Conservation (phyloP, 2,329 filamentous ascomycete species). For the Calonectria pteridis region DNA sequence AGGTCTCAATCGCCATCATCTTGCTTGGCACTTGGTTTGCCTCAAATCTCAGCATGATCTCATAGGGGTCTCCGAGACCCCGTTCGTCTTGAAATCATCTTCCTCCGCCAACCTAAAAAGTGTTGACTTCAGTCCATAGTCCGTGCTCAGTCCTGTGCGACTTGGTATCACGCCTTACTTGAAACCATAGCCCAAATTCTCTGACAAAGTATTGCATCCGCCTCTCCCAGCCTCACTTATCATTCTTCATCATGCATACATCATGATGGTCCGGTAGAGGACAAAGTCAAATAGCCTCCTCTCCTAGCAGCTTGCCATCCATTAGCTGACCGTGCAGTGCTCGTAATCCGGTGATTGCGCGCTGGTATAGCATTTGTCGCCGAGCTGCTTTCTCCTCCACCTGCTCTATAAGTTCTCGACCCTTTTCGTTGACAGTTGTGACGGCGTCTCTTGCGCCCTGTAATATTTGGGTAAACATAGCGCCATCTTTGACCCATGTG, state of each 20-base stretch:
- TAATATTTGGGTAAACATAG: slow-evolving; percentile 32
- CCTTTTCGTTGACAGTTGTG: slow-evolving; percentile 6
- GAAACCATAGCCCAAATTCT: slow-evolving; percentile 14
- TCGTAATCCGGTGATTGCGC: slow-evolving; percentile 37
- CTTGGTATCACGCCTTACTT: slow-evolving; percentile 9
- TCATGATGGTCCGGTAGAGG: too few species aligned
- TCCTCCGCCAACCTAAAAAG: not conserved
- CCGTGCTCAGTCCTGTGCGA: slow-evolving; percentile 1
- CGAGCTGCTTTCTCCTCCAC: slow-evolving; percentile 27
- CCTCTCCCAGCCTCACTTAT: not conserved
- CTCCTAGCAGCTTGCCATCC: slow-evolving; percentile 16
- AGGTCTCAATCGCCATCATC: slow-evolving; percentile 14
- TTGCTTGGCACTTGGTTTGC: not conserved
- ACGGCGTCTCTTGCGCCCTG: slow-evolving; percentile 25
- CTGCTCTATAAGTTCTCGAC: slow-evolving; percentile 12
- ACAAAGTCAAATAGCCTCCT: not conserved
- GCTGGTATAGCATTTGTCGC: slow-evolving; percentile 34
- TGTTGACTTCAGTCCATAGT: not conserved
- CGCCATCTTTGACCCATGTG: slow-evolving; percentile 33
- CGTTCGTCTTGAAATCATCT: not conserved
- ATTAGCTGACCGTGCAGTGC: slow-evolving; percentile 36
- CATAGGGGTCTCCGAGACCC: not conserved
- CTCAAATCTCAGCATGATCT: not conserved
- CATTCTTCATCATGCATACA: not conserved
- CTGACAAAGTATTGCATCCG: not conserved